These are phyloP conservation scores for Globisporangium acanthophoron DNA, from an alignment of 352 stramenopile genomes.

Conservation along the genomic window DNA sequence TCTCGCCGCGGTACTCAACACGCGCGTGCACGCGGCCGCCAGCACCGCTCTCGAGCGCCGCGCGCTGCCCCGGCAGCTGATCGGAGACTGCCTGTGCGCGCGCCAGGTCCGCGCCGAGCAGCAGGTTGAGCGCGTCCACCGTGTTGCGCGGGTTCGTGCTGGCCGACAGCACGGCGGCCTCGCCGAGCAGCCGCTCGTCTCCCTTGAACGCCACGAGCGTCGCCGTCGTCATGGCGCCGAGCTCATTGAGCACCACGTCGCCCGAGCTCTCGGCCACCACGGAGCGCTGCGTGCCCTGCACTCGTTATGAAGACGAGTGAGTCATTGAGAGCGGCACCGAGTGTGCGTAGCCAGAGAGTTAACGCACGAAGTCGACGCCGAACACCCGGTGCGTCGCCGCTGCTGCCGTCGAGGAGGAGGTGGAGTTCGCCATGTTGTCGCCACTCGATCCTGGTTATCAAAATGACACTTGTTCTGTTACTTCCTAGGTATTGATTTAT, in stretches of 20 bases:
- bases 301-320: background rate
- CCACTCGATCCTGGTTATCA: too few species aligned
- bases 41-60: slow-evolving; percentile 30
- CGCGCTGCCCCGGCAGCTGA: slow-evolving; percentile 42
- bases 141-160: slow-evolving; percentile 85
- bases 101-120: slow-evolving; percentile 50
- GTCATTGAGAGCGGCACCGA: slow-evolving; percentile 5
- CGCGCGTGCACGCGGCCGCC: slow-evolving; percentile 30
- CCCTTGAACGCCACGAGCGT: slow-evolving; percentile 87
- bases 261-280: slow-evolving; percentile 62
- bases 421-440: too few species aligned
- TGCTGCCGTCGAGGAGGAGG: background rate
- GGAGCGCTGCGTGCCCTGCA: slow-evolving; percentile 69
- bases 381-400: slow-evolving; percentile 33
- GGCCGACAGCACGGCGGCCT: slow-evolving; percentile 78
- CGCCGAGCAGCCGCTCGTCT: slow-evolving; percentile 77
- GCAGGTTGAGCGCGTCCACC: slow-evolving; percentile 57
- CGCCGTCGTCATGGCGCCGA: slow-evolving; percentile 83
- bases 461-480: too few species aligned
- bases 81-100: slow-evolving; percentile 36
- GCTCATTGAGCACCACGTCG: slow-evolving; percentile 86
- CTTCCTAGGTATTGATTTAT: too few species aligned
- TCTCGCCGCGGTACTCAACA: slow-evolving; percentile 58
- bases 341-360: background rate
- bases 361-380: slow-evolving; percentile 74